Evolutionary conservation across 495 filamentous ascomycete species (phyloP).

Genomic region (Zalerion maritima): DNA sequence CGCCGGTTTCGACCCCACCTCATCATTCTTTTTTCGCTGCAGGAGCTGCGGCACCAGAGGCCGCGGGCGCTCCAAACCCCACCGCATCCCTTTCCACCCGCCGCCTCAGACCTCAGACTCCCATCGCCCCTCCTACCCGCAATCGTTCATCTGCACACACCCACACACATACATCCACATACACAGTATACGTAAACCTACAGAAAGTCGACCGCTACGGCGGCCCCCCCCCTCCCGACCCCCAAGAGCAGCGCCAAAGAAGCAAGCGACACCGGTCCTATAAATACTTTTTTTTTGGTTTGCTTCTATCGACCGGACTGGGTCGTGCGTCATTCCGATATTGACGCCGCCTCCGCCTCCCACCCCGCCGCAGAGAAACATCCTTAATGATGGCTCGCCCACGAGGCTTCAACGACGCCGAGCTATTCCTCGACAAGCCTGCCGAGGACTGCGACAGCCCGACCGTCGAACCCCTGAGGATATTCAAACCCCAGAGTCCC

Average conservation of each 20-base stretch:
- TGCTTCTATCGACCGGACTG: too few species aligned
- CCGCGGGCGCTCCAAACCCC: too few species aligned
- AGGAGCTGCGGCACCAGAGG: too few species aligned
- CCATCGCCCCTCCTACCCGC: not conserved
- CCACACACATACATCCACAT: not conserved
- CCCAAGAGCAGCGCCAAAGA: not conserved
- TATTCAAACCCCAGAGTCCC: slow-evolving; percentile 54
- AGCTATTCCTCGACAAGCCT: slow-evolving; percentile 59
- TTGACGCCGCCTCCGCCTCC: slow-evolving; percentile 4
- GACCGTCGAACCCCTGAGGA: slow-evolving; percentile 71
- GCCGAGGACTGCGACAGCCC: slow-evolving; percentile 47
- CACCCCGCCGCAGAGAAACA: slow-evolving; percentile 20
- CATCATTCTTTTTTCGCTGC: too few species aligned
- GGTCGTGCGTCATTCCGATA: slow-evolving; percentile 14
- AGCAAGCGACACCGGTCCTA: slow-evolving; percentile 9
- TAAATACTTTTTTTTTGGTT: slow-evolving; percentile 15
- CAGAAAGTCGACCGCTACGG: not conserved
- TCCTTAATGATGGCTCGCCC: slow-evolving; percentile 26
- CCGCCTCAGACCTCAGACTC: slow-evolving; percentile 1
- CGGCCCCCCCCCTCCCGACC: not conserved
- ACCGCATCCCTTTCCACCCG: slow-evolving; percentile 1
- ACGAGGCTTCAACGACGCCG: slow-evolving; percentile 48
- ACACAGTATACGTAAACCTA: not conserved
- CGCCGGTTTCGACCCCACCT: too few species aligned
- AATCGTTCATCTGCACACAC: not conserved